These are phyloP conservation scores for Saussurea involucrata DNA, from an alignment of 129 eudicot genomes.

Conservation along the genomic window DNA sequence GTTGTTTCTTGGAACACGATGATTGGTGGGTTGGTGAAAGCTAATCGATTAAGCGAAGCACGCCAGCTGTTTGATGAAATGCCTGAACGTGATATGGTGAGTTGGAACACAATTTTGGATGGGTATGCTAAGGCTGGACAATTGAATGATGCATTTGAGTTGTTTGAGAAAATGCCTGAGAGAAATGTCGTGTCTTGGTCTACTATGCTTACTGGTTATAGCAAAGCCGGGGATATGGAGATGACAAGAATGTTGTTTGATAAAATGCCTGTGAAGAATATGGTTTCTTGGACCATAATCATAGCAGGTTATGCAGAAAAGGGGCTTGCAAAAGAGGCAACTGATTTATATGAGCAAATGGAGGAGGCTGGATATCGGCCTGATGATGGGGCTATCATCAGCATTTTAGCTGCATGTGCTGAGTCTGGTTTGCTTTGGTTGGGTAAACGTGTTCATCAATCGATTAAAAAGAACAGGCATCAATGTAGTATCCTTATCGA, in stretches of 20 bases:
- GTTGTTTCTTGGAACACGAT: conserved; percentile 78
- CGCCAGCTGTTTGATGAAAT: conserved; percentile 77
- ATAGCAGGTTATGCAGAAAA: conserved; percentile 73
- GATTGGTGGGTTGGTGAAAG: conserved; percentile 61
- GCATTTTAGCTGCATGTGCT: conserved; percentile 76
- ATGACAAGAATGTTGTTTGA: conserved; percentile 78
- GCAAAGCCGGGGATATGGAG: conserved; percentile 70
- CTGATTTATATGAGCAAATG: conserved; percentile 52
- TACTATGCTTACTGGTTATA: conserved; percentile 69
- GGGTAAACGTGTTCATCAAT: conserved; percentile 63
- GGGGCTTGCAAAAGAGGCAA: conserved; percentile 72
- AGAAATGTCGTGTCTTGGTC: conserved; percentile 94
- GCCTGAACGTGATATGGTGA: conserved; percentile 75
- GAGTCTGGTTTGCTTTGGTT: conserved; percentile 78
- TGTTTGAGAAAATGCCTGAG: conserved; percentile 67
- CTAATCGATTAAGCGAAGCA: conserved; percentile 38
- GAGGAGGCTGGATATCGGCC: conserved; percentile 42
- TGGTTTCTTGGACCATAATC: conserved; percentile 83
- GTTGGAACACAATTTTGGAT: conserved; percentile 87
- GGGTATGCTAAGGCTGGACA: conserved; percentile 74
- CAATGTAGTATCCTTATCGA: conserved; percentile 35
- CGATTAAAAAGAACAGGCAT: conserved; percentile 39
- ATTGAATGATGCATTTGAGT: conserved; percentile 55
- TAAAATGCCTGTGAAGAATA: conserved; percentile 81
- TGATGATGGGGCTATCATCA: conserved; percentile 70